These are phyloP conservation scores for Thelephora ganbajun DNA, from an alignment of 768 basidiomycete genomes.

Conservation along the genomic window DNA sequence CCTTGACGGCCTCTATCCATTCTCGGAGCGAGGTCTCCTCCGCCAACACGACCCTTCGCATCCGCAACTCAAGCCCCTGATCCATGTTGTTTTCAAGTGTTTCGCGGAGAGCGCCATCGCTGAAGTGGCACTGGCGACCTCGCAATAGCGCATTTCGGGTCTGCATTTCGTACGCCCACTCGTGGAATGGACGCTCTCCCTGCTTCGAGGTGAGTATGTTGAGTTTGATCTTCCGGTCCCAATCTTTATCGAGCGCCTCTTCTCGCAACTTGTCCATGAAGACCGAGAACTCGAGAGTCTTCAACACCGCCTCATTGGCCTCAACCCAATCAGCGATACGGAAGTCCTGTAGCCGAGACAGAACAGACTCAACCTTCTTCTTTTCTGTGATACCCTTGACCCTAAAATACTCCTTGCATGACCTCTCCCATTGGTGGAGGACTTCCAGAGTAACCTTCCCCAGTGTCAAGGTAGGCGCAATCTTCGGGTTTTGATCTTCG, in stretches of 20 bases:
- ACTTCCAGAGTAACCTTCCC: background rate
- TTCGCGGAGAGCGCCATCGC: background rate
- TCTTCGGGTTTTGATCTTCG: background rate
- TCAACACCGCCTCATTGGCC: background rate
- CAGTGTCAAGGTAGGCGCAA: background rate
- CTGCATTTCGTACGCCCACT: conserved; percentile 7
- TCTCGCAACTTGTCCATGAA: conserved; percentile 2
- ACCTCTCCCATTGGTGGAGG: background rate
- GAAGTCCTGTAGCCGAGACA: background rate
- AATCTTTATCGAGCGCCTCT: conserved; percentile 5
- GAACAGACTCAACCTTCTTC: background rate
- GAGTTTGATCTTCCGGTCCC: background rate
- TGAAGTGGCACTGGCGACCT: background rate
- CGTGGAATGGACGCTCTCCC: conserved; percentile 3
- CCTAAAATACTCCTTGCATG: background rate
- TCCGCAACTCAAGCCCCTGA: background rate
- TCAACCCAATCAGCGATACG: background rate
- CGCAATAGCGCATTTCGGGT: conserved; percentile 9
- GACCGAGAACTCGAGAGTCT: background rate
- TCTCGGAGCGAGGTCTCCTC: too few species aligned
- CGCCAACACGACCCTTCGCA: too few species aligned
- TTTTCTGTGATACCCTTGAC: background rate
- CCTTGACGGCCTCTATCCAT: too few species aligned
- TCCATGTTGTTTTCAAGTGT: background rate
- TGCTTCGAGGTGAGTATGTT: conserved; percentile 4